A percentile compares a stretch with the other conserved stretches of the same genome.
Evolutionary conservation across 192 early-diverging fungal genomes (phyloP).

Genomic region (Tieghemiomyces parasiticus): DNA sequence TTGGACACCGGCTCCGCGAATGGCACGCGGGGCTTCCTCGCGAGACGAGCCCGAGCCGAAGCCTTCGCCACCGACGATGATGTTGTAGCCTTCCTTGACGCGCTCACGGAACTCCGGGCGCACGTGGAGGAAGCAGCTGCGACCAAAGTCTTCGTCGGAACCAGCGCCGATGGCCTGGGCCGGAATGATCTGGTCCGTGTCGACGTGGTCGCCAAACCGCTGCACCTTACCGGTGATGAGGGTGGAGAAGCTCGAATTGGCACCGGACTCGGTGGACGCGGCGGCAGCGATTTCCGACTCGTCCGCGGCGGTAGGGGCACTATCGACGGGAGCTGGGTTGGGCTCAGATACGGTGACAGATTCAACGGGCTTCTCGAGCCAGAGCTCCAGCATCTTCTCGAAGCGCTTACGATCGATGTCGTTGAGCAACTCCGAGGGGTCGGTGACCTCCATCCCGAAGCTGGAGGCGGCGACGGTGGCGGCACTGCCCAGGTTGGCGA

Average conservation of each 20-base stretch:
- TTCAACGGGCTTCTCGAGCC: constrained; percentile 42
- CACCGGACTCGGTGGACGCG: not conserved
- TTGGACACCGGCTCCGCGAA: constrained; percentile 50
- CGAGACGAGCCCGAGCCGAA: constrained; percentile 66
- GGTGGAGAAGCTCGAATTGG: constrained; percentile 20
- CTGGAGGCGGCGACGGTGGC: constrained; percentile 66
- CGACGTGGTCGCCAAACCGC: constrained; percentile 58
- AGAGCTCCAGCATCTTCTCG: constrained; percentile 44
- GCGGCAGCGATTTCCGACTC: constrained; percentile 19
- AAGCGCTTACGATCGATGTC: constrained; percentile 44
- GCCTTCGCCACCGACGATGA: constrained; percentile 54
- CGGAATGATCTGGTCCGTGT: constrained; percentile 68
- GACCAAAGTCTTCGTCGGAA: constrained; percentile 52
- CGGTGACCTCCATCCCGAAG: constrained; percentile 55
- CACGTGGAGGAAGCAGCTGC: constrained; percentile 53
- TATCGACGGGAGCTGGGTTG: constrained; percentile 33
- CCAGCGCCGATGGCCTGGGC: constrained; percentile 61
- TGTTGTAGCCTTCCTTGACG: constrained; percentile 42
- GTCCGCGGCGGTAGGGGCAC: constrained; percentile 22
- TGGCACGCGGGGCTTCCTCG: constrained; percentile 63
- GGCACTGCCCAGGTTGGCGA: constrained; percentile 61
- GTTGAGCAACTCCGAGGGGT: constrained; percentile 51
- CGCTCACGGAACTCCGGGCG: constrained; percentile 57
- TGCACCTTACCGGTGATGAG: constrained; percentile 50
- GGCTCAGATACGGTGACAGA: constrained; percentile 47